Conservation (phyloP, 2,329 filamentous ascomycete species). For the Teratosphaeria pseudoeucalypti region DNA sequence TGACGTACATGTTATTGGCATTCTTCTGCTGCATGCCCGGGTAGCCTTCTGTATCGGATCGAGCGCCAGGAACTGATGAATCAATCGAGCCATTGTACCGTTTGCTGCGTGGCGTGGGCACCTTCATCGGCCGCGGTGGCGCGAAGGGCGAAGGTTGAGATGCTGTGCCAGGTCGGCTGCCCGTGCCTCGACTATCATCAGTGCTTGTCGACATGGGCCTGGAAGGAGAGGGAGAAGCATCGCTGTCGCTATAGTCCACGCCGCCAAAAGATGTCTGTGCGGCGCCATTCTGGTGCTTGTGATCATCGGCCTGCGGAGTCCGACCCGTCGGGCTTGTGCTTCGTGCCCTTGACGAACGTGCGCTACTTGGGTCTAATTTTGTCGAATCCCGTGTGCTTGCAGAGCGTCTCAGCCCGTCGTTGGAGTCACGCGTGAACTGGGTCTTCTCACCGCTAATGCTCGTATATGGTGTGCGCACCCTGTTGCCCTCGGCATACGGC, state of each 20-base stretch:
- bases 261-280: constrained; percentile 8
- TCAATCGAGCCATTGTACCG: constrained; percentile 16
- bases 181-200: constrained; percentile 4
- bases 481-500: constrained; percentile 37
- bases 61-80: constrained; percentile 3
- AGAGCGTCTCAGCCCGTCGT: constrained; percentile 41
- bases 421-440: constrained; percentile 34
- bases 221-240: constrained; percentile 10
- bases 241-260: constrained; percentile 15
- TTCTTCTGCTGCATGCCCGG: constrained; percentile 21
- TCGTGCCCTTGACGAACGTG: constrained; percentile 7
- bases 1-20: constrained; percentile 24
- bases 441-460: constrained; percentile 46
- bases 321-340: constrained; percentile 17
- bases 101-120: constrained; percentile 21
- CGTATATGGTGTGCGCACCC: constrained; percentile 46
- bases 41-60: constrained; percentile 10
- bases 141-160: constrained; percentile 5
- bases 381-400: constrained; percentile 40
- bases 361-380: constrained; percentile 15
- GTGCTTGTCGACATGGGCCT: not conserved
- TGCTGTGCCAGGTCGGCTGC: constrained; percentile 7
- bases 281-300: not conserved
- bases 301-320: constrained; percentile 4
- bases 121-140: constrained; percentile 19